A percentile compares a stretch with the other conserved stretches of the same genome.
phyloP scores from a whole-genome alignment of 176 grass and related monocot genomes.

The Bothriochloa decipiens region DNA sequence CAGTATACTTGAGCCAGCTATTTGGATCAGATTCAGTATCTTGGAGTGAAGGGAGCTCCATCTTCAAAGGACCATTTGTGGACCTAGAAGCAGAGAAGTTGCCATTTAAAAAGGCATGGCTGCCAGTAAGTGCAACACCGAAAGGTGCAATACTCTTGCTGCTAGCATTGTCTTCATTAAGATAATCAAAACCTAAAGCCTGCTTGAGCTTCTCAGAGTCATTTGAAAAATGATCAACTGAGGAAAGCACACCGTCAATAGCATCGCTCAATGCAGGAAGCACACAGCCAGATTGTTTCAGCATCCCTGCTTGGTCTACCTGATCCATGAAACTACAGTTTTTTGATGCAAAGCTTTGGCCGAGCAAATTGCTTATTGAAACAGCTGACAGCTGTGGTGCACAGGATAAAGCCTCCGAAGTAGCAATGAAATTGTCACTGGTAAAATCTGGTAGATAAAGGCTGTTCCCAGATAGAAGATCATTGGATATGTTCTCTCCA shows the following conservation, averaged over 20 bases:
- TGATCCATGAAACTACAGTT: slow-evolving; percentile 64
- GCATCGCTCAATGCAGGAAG: slow-evolving; percentile 59
- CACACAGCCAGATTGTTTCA: slow-evolving; percentile 63
- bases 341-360: slow-evolving; percentile 61
- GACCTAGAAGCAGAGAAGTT: slow-evolving; percentile 88
- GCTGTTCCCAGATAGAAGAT: slow-evolving; percentile 57
- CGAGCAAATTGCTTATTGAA: slow-evolving; percentile 57
- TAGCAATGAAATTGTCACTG: slow-evolving; percentile 59
- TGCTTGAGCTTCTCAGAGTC: slow-evolving; percentile 65
- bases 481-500: slow-evolving; percentile 54
- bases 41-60: slow-evolving; percentile 99
- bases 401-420: slow-evolving; percentile 64
- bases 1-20: slow-evolving; percentile 67
- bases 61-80: slow-evolving; percentile 74
- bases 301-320: slow-evolving; percentile 46
- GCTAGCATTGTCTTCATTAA: slow-evolving; percentile 60
- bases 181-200: slow-evolving; percentile 61
- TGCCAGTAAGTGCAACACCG: slow-evolving; percentile 54
- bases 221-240: slow-evolving; percentile 62
- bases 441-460: slow-evolving; percentile 65
- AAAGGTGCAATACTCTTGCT: slow-evolving; percentile 60
- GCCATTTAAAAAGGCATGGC: slow-evolving; percentile 91
- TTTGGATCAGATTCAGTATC: slow-evolving; percentile 81
- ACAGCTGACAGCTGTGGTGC: slow-evolving; percentile 54
- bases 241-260: slow-evolving; percentile 48